phyloP scores from a whole-genome alignment of 75 land plant genomes.

The Chamaecyparis obtusa region DNA sequence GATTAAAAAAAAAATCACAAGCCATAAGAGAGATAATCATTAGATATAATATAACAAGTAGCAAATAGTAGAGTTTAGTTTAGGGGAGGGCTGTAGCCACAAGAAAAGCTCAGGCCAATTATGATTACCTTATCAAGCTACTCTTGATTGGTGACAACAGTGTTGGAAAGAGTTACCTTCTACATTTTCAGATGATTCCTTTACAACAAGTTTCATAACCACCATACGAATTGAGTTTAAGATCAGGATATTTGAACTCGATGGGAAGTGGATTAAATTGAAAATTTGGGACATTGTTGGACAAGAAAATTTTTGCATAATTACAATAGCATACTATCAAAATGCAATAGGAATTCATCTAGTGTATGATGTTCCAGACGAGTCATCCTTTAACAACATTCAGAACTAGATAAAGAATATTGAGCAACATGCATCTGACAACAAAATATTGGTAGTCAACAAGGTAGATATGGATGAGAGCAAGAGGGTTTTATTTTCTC shows the following conservation, averaged over 20 bases:
- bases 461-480: slow-evolving; percentile 86
- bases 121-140: slow-evolving; percentile 67
- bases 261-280: slow-evolving; percentile 75
- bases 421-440: slow-evolving; percentile 80
- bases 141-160: slow-evolving; percentile 62
- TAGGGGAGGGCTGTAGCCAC: slow-evolving; percentile 48
- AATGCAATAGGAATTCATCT: slow-evolving; percentile 72
- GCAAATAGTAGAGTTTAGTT: neutral
- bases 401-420: slow-evolving; percentile 78
- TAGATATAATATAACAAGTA: neutral
- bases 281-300: slow-evolving; percentile 89
- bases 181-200: slow-evolving; percentile 33
- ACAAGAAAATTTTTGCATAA: slow-evolving; percentile 68
- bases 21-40: neutral
- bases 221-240: slow-evolving; percentile 53
- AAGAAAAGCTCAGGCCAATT: slow-evolving; percentile 49
- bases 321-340: slow-evolving; percentile 66
- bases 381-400: slow-evolving; percentile 63
- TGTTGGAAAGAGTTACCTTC: slow-evolving; percentile 25
- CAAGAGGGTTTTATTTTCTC: no score
- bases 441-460: slow-evolving; percentile 72
- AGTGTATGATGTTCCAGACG: slow-evolving; percentile 72
- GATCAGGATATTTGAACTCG: slow-evolving; percentile 71
- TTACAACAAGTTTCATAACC: slow-evolving; percentile 37
- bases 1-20: no score